Conservation (phyloP, 805 yeast species). For the Starmerella tilneyi region DNA sequence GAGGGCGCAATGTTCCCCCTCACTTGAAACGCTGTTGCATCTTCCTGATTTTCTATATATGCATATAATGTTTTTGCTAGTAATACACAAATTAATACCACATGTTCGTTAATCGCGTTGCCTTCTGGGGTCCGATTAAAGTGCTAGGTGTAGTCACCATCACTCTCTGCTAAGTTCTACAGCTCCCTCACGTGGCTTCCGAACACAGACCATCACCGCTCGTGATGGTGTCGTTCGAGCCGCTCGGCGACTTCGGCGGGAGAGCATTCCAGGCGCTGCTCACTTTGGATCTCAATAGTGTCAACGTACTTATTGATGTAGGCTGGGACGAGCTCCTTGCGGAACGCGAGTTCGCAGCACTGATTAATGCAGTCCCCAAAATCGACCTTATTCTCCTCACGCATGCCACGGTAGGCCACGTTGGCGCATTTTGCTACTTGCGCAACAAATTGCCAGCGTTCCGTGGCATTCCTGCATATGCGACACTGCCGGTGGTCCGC, state of each 20-base stretch:
- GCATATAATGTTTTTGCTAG: too few relatives aligned
- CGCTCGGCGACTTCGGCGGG: constrained; percentile 21
- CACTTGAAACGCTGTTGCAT: not conserved
- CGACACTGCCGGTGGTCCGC: constrained; percentile 83
- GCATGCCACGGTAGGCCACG: constrained; percentile 68
- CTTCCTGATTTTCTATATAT: too few relatives aligned
- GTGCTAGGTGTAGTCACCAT: too few relatives aligned
- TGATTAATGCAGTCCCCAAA: constrained; percentile 36
- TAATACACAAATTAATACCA: too few relatives aligned
- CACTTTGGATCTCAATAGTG: constrained; percentile 28
- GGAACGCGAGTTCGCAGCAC: constrained; percentile 16
- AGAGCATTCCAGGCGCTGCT: constrained; percentile 29
- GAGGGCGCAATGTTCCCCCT: not conserved
- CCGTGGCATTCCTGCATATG: constrained; percentile 60
- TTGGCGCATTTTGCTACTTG: constrained; percentile 69
- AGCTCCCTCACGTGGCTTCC: constrained; percentile 1
- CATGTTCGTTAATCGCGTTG: too few relatives aligned
- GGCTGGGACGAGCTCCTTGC: constrained; percentile 34
- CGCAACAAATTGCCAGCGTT: constrained; percentile 48
- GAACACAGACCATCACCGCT: not conserved
- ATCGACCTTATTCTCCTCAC: constrained; percentile 70
- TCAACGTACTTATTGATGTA: constrained; percentile 31
- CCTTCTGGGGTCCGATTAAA: too few relatives aligned
- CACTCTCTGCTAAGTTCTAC: not conserved
- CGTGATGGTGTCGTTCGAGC: constrained; percentile 31